Evolutionary conservation across 345 rosid species (phyloP).

Genomic region (Laguncularia racemosa): DNA sequence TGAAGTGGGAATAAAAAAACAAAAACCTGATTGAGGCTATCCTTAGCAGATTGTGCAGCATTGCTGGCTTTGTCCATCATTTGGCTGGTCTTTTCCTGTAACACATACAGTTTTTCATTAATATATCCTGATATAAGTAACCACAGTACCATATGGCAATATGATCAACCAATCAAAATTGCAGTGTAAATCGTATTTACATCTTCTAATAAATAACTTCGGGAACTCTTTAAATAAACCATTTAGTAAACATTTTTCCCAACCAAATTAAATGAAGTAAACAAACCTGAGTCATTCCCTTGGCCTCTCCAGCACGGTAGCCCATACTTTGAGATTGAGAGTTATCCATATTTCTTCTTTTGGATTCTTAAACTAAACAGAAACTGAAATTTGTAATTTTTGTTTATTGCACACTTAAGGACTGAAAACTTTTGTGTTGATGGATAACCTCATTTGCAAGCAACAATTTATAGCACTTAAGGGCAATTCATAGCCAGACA

Average conservation of each 20-base stretch:
- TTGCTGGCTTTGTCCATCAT: conserved; percentile 43
- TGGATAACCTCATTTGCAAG: not conserved
- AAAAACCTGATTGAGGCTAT: conserved; percentile 39
- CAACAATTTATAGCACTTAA: not conserved
- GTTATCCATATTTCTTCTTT: conserved; percentile 24
- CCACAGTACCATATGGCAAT: too few species aligned
- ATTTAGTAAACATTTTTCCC: too few species aligned
- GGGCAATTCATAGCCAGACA: too few species aligned
- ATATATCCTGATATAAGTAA: too few species aligned
- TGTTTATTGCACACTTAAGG: not conserved
- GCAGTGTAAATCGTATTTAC: too few species aligned
- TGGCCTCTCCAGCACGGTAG: conserved; percentile 15
- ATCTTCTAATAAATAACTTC: too few species aligned
- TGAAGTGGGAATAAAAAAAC: not conserved
- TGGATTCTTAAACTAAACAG: not conserved
- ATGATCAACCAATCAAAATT: too few species aligned
- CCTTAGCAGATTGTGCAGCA: conserved; percentile 60
- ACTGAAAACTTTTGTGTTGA: not conserved
- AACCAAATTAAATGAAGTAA: too few species aligned
- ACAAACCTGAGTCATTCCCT: conserved; percentile 20
- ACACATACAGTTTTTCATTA: too few species aligned
- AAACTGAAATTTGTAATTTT: not conserved
- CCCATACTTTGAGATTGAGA: conserved; percentile 22
- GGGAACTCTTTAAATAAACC: too few species aligned
- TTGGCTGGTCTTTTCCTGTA: conserved; percentile 49